Percentiles rank a stretch among this genome's conserved stretches.
Evolutionary conservation across 805 yeast species (phyloP).

Genomic region (Ogataea nonfermentans): DNA sequence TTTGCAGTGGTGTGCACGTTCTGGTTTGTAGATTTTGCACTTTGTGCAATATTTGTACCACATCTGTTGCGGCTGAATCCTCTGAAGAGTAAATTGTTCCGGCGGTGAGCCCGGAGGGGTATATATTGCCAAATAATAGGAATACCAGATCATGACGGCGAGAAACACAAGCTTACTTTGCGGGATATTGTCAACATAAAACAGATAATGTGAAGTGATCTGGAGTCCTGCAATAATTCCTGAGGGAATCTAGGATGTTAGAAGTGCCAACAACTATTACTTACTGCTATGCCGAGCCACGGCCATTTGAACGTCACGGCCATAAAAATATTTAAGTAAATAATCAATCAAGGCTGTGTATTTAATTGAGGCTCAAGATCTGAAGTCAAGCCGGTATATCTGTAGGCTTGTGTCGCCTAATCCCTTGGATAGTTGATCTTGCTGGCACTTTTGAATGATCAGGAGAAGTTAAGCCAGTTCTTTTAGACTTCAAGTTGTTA

Average conservation of each 20-base stretch:
- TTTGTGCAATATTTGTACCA: slow-evolving; percentile 74
- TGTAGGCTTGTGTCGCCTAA: too few species aligned
- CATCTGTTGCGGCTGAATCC: slow-evolving; percentile 18
- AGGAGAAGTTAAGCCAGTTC: too few species aligned
- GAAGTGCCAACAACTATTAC: slow-evolving; percentile 2
- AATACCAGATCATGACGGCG: slow-evolving; percentile 72
- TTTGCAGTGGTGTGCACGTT: slow-evolving; percentile 83
- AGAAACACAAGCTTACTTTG: slow-evolving; percentile 58
- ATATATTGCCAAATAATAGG: slow-evolving; percentile 67
- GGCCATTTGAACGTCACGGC: slow-evolving; percentile 21
- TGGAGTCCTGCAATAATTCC: slow-evolving; percentile 12
- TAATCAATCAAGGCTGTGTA: too few species aligned
- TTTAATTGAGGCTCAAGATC: too few species aligned
- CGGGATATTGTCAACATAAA: slow-evolving; percentile 5
- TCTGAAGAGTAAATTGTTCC: slow-evolving; percentile 37
- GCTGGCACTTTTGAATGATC: too few species aligned
- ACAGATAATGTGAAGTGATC: slow-evolving; percentile 10
- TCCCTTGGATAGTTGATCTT: too few species aligned
- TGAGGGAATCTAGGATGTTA: slow-evolving; percentile 15
- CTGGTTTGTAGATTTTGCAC: slow-evolving; percentile 74
- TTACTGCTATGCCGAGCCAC: slow-evolving; percentile 25
- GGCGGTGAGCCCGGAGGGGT: slow-evolving; percentile 72
- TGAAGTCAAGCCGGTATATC: too few species aligned
- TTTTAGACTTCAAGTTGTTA: too few species aligned
- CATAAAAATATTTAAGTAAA: slow-evolving; percentile 9